Conservation (phyloP, 805 yeast species). For the Candida pseudoglaebosa region DNA sequence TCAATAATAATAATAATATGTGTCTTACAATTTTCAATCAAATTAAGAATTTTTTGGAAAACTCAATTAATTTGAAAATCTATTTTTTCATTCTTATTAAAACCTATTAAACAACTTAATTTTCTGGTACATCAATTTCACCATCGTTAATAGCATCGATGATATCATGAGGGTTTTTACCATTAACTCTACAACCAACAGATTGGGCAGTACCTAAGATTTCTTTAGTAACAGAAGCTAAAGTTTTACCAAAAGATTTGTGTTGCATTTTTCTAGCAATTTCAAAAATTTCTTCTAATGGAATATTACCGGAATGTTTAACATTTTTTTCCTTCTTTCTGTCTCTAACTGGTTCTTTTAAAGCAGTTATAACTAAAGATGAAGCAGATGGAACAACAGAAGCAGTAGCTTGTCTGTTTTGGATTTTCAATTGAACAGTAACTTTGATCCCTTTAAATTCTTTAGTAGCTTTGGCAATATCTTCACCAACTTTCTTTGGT, state of each 20-base stretch:
- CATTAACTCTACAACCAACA: conserved; percentile 98
- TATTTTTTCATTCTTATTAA: conserved; percentile 20
- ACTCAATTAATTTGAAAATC: conserved; percentile 4
- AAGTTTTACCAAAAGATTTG: conserved; percentile 96
- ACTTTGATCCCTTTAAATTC: conserved; percentile 99
- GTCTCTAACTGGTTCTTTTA: conserved; percentile 99
- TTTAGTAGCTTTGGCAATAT: conserved; percentile 99
- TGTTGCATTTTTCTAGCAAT: conserved; percentile 97
- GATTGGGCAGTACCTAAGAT: conserved; percentile 99
- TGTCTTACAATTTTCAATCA: too few relatives aligned
- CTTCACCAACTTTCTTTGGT: conserved; percentile 99
- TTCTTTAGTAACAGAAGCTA: conserved; percentile 97
- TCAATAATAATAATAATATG: too few relatives aligned
- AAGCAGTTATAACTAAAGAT: conserved; percentile 96
- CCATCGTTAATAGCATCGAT: conserved; percentile 98
- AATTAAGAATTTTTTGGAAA: conserved; percentile 7
- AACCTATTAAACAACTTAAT: conserved; percentile 49
- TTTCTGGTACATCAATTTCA: conserved; percentile 90
- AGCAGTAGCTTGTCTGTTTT: conserved; percentile 99
- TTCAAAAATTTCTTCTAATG: conserved; percentile 93
- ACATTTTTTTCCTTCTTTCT: conserved; percentile 99
- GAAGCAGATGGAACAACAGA: conserved; percentile 99
- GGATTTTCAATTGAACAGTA: conserved; percentile 97
- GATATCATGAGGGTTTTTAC: conserved; percentile 98
- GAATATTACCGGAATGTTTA: conserved; percentile 98